Conservation (phyloP, 1,284 basidiomycete species). For the Rhodotorula glutinis region DNA sequence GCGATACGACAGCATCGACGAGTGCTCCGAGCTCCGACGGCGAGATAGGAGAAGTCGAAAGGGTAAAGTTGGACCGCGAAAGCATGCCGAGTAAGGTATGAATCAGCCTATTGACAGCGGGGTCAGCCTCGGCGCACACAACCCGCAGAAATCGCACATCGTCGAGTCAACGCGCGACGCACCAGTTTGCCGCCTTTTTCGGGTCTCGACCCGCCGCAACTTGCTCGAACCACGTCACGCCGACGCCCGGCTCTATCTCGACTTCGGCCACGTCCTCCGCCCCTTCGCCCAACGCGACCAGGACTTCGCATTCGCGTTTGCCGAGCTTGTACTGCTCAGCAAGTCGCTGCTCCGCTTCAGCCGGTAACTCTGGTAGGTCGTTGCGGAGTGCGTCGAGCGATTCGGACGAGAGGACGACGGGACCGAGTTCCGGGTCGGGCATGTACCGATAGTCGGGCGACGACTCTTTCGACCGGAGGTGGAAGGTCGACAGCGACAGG, state of each 20-base stretch:
- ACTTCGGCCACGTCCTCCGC: conserved; percentile 48
- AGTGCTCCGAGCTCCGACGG: conserved; percentile 68
- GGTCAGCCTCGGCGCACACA: too few species aligned
- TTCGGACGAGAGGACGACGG: conserved; percentile 49
- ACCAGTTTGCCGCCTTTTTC: conserved; percentile 82
- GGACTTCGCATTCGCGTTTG: conserved; percentile 66
- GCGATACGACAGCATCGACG: conserved; percentile 63
- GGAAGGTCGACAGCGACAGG: conserved; percentile 72
- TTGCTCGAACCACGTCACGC: conserved; percentile 71
- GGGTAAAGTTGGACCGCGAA: conserved; percentile 59
- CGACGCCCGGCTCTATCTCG: conserved; percentile 55
- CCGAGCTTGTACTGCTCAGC: conserved; percentile 58
- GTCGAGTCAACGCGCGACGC: background rate
- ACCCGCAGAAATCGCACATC: too few species aligned
- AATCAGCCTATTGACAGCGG: conserved; percentile 63
- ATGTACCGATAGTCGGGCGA: conserved; percentile 96
- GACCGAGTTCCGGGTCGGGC: conserved; percentile 92
- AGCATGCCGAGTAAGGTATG: conserved; percentile 80
- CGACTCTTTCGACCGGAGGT: conserved; percentile 83
- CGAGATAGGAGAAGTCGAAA: conserved; percentile 63
- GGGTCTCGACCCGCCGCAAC: conserved; percentile 61
- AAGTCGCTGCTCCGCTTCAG: conserved; percentile 62
- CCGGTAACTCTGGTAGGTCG: conserved; percentile 73
- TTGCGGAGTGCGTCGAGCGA: conserved; percentile 1
- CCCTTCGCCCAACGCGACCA: conserved; percentile 51